Percentiles rank a stretch among this genome's conserved stretches.
phyloP scores from a whole-genome alignment of 1,139 yeast species.

The Blastobotrys ciferrii region DNA sequence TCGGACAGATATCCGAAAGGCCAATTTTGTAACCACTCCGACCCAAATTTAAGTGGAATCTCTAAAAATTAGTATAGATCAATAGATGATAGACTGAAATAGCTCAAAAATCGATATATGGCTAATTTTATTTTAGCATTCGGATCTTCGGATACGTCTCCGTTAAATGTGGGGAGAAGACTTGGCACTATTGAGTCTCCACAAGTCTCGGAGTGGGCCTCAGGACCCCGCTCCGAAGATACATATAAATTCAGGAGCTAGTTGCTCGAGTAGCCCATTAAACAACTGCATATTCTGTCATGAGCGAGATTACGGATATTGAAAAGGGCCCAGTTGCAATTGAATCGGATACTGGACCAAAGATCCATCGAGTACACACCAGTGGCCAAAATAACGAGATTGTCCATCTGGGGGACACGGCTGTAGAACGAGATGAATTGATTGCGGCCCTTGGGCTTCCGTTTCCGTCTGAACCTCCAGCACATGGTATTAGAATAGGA shows the following conservation, averaged over 20 bases:
- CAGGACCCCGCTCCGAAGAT: neutral
- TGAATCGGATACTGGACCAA: constrained; percentile 3
- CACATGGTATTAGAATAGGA: neutral
- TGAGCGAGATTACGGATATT: neutral
- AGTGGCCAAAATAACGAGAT: constrained; percentile 51
- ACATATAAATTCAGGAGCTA: neutral
- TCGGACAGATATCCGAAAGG: neutral
- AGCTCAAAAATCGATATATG: no score
- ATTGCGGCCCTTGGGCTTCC: constrained; percentile 58
- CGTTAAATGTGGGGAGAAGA: neutral
- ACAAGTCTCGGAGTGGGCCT: neutral
- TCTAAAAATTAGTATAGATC: no score
- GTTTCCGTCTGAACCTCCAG: neutral
- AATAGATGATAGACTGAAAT: no score
- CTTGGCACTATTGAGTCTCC: neutral
- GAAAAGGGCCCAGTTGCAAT: neutral
- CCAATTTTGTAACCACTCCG: neutral
- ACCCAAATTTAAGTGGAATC: neutral
- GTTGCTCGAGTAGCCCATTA: no score
- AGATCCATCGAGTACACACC: constrained; percentile 23
- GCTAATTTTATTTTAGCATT: no score
- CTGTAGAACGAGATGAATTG: constrained; percentile 60
- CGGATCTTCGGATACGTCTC: neutral
- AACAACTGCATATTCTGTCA: no score
- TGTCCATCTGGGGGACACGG: constrained; percentile 69